These are phyloP conservation scores for Dothistroma pini DNA, from an alignment of 2,329 filamentous ascomycete species.

Conservation along the genomic window DNA sequence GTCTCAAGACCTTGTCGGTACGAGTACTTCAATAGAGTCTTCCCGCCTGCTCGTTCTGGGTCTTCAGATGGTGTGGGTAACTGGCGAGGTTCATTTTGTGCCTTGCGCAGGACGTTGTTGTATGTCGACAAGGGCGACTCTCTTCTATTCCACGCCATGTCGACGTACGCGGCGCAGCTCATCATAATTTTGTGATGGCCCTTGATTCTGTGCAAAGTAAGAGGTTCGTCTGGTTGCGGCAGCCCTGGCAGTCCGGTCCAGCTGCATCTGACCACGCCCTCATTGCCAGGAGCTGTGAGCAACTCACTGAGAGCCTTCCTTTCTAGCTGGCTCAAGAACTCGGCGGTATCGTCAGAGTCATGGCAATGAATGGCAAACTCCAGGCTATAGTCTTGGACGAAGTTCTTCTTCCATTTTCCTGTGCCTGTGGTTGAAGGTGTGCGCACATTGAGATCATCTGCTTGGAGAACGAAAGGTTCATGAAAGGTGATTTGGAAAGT, in stretches of 20 bases:
- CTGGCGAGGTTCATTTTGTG: slow-evolving; percentile 18
- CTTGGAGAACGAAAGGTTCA: slow-evolving; percentile 23
- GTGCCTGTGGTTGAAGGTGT: neutral
- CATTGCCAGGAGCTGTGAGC: slow-evolving; percentile 9
- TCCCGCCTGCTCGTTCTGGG: slow-evolving; percentile 10
- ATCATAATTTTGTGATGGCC: slow-evolving; percentile 18
- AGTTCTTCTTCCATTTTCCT: slow-evolving; percentile 23
- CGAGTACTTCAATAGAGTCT: slow-evolving; percentile 28
- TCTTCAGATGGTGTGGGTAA: slow-evolving; percentile 31
- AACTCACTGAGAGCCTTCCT: slow-evolving; percentile 8
- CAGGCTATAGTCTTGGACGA: slow-evolving; percentile 24
- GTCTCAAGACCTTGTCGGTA: slow-evolving; percentile 11
- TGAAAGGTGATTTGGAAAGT: slow-evolving; percentile 26
- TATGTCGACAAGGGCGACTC: slow-evolving; percentile 24
- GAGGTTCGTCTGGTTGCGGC: slow-evolving; percentile 15
- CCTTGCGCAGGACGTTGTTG: slow-evolving; percentile 18
- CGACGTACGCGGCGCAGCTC: slow-evolving; percentile 25
- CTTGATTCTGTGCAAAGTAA: slow-evolving; percentile 24
- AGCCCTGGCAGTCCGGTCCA: slow-evolving; percentile 34
- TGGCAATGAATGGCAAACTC: slow-evolving; percentile 31
- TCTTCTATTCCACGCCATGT: slow-evolving; percentile 28
- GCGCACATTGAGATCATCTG: slow-evolving; percentile 21
- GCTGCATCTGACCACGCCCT: slow-evolving; percentile 25
- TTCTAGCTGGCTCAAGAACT: slow-evolving; percentile 30
- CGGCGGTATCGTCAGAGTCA: slow-evolving; percentile 29